phyloP scores from a whole-genome alignment of 805 yeast species.

The Kuraishia capsulata region DNA sequence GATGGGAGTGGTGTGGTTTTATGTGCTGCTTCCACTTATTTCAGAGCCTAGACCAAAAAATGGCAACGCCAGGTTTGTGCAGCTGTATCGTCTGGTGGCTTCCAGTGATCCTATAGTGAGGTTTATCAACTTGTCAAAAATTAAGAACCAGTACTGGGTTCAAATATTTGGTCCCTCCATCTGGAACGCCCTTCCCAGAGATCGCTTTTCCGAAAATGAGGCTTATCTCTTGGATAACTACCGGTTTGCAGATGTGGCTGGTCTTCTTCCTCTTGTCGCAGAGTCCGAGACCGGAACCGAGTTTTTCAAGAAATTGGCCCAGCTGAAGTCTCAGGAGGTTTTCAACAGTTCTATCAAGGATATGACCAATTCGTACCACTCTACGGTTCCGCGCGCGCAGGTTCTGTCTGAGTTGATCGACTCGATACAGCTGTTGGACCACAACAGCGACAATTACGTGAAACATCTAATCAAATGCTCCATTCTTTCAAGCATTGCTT shows the following conservation, averaged over 20 bases:
- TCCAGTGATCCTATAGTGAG: constrained; percentile 1
- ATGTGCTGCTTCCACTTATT: constrained; percentile 3
- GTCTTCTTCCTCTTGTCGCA: background rate
- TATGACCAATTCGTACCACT: background rate
- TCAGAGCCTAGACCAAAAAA: background rate
- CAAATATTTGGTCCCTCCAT: background rate
- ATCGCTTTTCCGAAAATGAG: background rate
- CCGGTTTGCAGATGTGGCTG: background rate
- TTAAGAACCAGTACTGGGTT: background rate
- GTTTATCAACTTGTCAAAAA: constrained; percentile 7
- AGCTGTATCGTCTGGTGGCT: background rate
- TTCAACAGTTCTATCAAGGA: background rate
- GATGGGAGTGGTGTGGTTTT: constrained; percentile 8
- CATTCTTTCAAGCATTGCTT: constrained; percentile 11
- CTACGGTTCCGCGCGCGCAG: background rate
- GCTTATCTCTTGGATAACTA: background rate
- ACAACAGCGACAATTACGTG: background rate
- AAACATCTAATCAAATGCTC: constrained; percentile 5
- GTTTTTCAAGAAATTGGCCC: background rate
- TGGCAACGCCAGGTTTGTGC: background rate
- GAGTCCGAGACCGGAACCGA: background rate
- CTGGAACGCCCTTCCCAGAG: background rate
- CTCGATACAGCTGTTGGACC: background rate
- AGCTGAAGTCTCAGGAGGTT: background rate
- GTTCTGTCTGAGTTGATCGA: background rate